Evolutionary conservation across 2,329 filamentous ascomycete genomes (phyloP), one percentile per base, ranked within the genome.

Genomic region (Diaporthe australafricana): DNA sequence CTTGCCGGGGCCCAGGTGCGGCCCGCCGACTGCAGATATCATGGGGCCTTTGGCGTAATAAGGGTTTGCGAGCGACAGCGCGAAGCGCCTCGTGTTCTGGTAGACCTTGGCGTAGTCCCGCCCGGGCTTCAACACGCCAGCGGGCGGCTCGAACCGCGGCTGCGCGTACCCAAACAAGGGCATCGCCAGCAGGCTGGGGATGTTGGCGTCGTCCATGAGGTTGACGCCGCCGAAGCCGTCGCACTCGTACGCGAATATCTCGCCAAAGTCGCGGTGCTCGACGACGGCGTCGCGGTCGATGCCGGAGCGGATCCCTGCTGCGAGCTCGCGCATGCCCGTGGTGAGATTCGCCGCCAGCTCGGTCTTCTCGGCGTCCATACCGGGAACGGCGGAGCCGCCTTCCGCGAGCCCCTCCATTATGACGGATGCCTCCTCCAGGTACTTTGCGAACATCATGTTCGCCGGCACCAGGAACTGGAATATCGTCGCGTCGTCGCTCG

Each of bases 401-500:
- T 80, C 63, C 82, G 80, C 42, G 80, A 81, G 74, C 72, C 79
- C 76, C 55, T 78, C 76, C 84, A 89, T 88, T 76, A 91, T 90
- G 7, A 83, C 79, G 20, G 85, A 83, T 0, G 87, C 83, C 2
- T 85, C 83, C 42, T 84, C 82, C 8, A 93, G 84, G 75, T 89
- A 91, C n/a, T 85, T 82, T 45, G 88, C 85, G 74, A 91, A 89
- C 89, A 92, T 91, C 90, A 92, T 92, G 80, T 96, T 96, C 42
- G 91, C 89, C 0, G 94, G 93, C 75, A 95, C 94, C 77, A 94
- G 90, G 79, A 92, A 94, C 75, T 93, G 92, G 75, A 94, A 90
- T 66, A 94, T 94, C 1, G 92, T 94, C 9, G 94, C 90, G 79
- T 97, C 94, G 80, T 97, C 94, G 70, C 92, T 94, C 0, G 94